These are phyloP conservation scores for Tylopilus rubrobrunneus DNA, from an alignment of 768 basidiomycete genomes.

Conservation along the genomic window DNA sequence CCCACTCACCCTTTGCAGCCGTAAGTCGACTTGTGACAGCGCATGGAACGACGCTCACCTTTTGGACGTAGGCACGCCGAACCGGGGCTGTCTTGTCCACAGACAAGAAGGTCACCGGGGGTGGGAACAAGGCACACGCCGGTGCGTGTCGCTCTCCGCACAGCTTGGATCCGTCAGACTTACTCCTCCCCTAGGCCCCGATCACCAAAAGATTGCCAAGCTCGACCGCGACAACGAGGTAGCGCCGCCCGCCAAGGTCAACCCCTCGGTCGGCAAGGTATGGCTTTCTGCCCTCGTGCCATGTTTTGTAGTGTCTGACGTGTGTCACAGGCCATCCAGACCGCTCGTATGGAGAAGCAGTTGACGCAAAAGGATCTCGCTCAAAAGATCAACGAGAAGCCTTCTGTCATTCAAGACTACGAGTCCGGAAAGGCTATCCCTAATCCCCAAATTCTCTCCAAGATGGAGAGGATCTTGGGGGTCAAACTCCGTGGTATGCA, in stretches of 20 bases:
- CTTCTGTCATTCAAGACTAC: constrained; percentile 82
- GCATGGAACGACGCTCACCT: constrained; percentile 5
- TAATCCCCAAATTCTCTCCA: constrained; percentile 78
- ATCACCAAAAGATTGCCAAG: constrained; percentile 91
- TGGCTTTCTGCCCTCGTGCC: constrained; percentile 12
- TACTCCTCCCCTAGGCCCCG: constrained; percentile 62
- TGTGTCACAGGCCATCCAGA: constrained; percentile 68
- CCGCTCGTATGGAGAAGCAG: constrained; percentile 71
- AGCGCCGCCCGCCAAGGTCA: constrained; percentile 82
- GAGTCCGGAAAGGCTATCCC: constrained; percentile 87
- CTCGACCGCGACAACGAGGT: constrained; percentile 95
- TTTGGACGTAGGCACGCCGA: constrained; percentile 58
- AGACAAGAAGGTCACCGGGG: constrained; percentile 71
- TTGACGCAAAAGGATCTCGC: constrained; percentile 92
- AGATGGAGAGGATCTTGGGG: constrained; percentile 81
- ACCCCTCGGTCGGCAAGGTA: constrained; percentile 69
- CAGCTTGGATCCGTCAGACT: neutral
- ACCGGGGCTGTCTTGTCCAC: constrained; percentile 74
- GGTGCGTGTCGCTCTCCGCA: constrained; percentile 39
- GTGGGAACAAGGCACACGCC: constrained; percentile 72
- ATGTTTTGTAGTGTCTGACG: neutral
- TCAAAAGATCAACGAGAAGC: constrained; percentile 91
- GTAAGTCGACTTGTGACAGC: constrained; percentile 36
- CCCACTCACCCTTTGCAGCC: constrained; percentile 38
- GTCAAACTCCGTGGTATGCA: constrained; percentile 84